A percentile compares a stretch with the other conserved stretches of the same genome.
Evolutionary conservation across 768 basidiomycete species (phyloP).

Genomic region (Royoungia palumana): DNA sequence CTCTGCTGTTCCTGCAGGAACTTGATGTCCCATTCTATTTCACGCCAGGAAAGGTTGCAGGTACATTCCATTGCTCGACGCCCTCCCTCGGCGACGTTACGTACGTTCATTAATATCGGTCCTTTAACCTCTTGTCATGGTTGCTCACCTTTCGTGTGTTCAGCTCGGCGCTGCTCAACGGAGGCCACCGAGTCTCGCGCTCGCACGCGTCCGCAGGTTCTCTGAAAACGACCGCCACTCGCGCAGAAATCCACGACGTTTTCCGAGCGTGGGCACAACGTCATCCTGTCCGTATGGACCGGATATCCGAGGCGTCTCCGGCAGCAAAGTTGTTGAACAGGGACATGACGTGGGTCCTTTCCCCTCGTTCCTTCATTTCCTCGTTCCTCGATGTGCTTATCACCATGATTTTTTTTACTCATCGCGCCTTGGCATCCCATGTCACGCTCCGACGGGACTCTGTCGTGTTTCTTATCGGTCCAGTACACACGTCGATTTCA

Average conservation of each 20-base stretch:
- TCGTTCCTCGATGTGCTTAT: too few species aligned
- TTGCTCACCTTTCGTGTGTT: background rate
- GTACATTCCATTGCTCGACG: slow-evolving; percentile 76
- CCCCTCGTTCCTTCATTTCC: too few species aligned
- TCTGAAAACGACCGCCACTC: slow-evolving; percentile 82
- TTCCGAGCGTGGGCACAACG: slow-evolving; percentile 81
- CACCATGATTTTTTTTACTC: too few species aligned
- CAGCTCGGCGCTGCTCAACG: slow-evolving; percentile 88
- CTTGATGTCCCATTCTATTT: slow-evolving; percentile 80
- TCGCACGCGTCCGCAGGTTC: slow-evolving; percentile 90
- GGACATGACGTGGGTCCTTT: slow-evolving; percentile 54
- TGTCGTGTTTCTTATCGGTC: background rate
- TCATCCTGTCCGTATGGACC: slow-evolving; percentile 82
- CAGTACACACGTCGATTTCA: slow-evolving; percentile 71
- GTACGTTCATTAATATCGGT: slow-evolving; percentile 45
- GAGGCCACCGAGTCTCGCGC: slow-evolving; percentile 78
- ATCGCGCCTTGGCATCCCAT: too few species aligned
- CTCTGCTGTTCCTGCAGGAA: slow-evolving; percentile 48
- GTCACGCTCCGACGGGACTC: too few species aligned
- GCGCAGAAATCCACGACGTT: slow-evolving; percentile 71
- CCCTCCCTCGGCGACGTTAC: slow-evolving; percentile 73
- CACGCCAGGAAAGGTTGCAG: slow-evolving; percentile 74
- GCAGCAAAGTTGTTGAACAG: slow-evolving; percentile 65
- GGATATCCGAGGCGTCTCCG: slow-evolving; percentile 73
- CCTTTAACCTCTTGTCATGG: too few species aligned